Evolutionary conservation across 1,284 basidiomycete species (phyloP), one percentile per base, ranked within the genome.

Genomic region (Fomitopsis schrenkii): DNA sequence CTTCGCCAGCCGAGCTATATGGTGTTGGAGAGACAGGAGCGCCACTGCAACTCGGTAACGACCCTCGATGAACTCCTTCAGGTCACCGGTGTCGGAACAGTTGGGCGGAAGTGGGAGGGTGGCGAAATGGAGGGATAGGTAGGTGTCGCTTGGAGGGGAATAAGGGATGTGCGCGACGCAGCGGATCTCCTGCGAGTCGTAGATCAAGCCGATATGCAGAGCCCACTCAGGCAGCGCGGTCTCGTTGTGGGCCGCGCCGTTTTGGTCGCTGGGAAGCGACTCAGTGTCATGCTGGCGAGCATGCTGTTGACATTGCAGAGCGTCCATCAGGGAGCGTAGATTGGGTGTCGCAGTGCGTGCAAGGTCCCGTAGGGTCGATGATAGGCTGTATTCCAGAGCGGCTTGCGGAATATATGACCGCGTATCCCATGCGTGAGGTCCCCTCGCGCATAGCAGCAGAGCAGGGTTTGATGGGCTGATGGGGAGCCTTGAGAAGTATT

Each of bases 101-200:
- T 14, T 8, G 17, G 7, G 22, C 3, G 55, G 55, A 22, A 57
- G 26, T 5, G 41, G 38, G 30, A 53, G 44, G 6, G 44, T 38
- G 2, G 46, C 57, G 19, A 58, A 58, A 15, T 33, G 44, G 15
- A 58, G 9, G 5, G 57, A 58, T 10, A 58, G 57, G n/a, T 36
- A 58, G 5, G 19, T 2, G 45, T 14, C 3, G 22, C 14, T 14
- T 5, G 5, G 17, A 15, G n/a, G 8, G 30, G 3, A 5, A n/a
- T 48, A 58, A 1, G 57, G 57, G 9, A 58, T 58, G 15, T 58
- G 45, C 35, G 57, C 57, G 6, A 58, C 57, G 17, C 46, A 38
- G 33, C 33, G 45, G 19, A 58, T 58, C 17, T n/a, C 3, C 33
- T 46, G 28, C 4, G 57, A 48, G 33, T 58, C 57, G 45, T 58